Evolutionary conservation across 306 rosid species (phyloP), one percentile per base, ranked within the genome.

Genomic region (Sphenostylis stenocarpa): DNA sequence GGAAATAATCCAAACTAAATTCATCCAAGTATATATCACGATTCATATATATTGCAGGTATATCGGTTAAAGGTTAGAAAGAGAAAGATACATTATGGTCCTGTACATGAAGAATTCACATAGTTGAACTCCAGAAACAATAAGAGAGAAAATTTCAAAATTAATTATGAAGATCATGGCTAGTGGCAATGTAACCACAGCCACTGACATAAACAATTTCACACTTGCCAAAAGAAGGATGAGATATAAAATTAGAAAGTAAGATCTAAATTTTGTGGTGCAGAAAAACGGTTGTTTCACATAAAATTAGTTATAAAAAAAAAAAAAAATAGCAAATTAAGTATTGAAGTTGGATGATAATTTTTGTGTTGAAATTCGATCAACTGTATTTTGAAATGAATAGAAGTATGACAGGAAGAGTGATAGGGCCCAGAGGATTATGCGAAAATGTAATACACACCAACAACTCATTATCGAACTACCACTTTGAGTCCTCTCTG

Each of bases 391-490:
- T 70, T 41, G 48, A 58, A 34, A 66, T n/a, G 15, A 74, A 79
- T 68, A 67, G 56, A 56, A 68, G 28, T 49, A 70, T 28, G 26
- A 16, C 1, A 68, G 24, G 34, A 28, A 28, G 47, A 64, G 23
- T 10, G 47, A 11, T 41, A 81, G 77, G 79, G 56, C 81, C 86
- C 86, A 69, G 5, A 17, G 38, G 61, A 79, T 70, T 70, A 75
- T 71, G 23, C 86, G 80, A 85, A 82, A 75, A 79, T 85, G 3
- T 70, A 51, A 82, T 26, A 64, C 26, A 74, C 57, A 85, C 77
- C 77, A 82, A 79, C 68, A 76, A 85, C 75, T 82, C 80, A 84
- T 75, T 65, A 60, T 71, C 79, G 29, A 82, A 65, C 76, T 82
- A 68, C 86, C 84, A 79, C 33, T 79, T 79, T 82, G 70, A 75